Base-by-base conservation (phyloP, 345 rosid species). In the Pugionium dolabratum region DNA sequence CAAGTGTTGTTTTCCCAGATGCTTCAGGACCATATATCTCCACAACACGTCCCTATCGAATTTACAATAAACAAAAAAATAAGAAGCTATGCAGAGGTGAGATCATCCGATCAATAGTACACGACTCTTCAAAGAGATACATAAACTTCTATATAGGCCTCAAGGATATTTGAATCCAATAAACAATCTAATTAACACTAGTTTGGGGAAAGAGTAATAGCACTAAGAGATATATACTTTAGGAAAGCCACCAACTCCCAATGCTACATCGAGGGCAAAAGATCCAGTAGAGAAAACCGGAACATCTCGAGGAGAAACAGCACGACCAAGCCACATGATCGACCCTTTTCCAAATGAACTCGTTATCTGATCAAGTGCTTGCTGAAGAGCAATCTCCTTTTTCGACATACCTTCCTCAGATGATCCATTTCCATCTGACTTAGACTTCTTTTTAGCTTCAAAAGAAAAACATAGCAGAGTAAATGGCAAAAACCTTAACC, bases 11-110 rank as follows among this genome's bases (percentile, higher is more conserved):
- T 77, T 95, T 95, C 30, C 99, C 99, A 68, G 98, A 95, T 51
- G 99, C 99, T 85, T 91, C 99, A 5, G 99, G 99, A 54, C 99
- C 99, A 79, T 78, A 95, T 58, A 95, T 84, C 84, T 90, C 99
- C 74, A 88, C 88, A 34, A 94, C 97, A 64, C 99, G 99, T 2
- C 99, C 99, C 99, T 94, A 67, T 59, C 49, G 10, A 55, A 43
- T n/a, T 7, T 7, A 59, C 51, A 50, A 54, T 11, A 18, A 36
- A 4, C 3, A 29, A 8, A 54, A 66, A 37, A n/a, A 18, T 46
- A 67, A 62, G 72, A 57, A 55, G 51, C 58, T 31, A 80, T 36
- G 40, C 60, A 62, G 50, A 9, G 40, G 44, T 51, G 39, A 28
- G 62, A 71, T 28, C 32, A 26, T 18, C 18, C 0, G 18, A 18